Conservation (phyloP, 768 basidiomycete species). For the Rossbeevera mucosa region DNA sequence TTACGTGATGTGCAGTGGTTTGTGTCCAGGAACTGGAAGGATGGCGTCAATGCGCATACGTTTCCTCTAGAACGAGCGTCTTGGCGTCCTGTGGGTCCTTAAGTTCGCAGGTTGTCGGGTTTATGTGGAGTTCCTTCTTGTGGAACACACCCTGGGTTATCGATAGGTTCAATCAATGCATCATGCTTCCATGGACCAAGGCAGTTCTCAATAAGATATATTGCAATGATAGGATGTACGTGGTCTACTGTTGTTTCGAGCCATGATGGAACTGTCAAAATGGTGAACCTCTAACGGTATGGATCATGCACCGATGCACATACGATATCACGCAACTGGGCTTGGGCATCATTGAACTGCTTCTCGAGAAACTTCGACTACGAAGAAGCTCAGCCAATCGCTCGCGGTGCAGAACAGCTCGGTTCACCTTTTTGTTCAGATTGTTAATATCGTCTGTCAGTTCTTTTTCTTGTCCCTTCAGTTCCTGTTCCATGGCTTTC, state of each 20-base stretch:
- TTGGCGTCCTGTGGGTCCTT: slow-evolving; percentile 15
- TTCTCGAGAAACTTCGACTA: slow-evolving; percentile 92
- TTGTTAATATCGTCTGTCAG: slow-evolving; percentile 77
- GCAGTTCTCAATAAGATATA: slow-evolving; percentile 7
- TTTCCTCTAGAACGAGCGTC: slow-evolving; percentile 18
- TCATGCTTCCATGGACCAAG: neutral
- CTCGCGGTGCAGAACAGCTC: neutral
- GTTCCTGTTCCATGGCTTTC: slow-evolving; percentile 68
- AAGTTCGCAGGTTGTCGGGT: slow-evolving; percentile 1
- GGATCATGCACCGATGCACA: slow-evolving; percentile 20
- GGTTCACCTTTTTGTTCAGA: slow-evolving; percentile 79
- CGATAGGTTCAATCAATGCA: neutral
- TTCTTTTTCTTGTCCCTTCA: slow-evolving; percentile 76
- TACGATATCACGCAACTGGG: slow-evolving; percentile 82
- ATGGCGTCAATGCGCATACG: slow-evolving; percentile 3
- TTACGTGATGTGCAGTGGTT: slow-evolving; percentile 30
- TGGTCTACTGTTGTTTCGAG: slow-evolving; percentile 21
- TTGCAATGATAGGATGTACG: slow-evolving; percentile 3
- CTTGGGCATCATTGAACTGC: slow-evolving; percentile 86
- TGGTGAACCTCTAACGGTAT: slow-evolving; percentile 3
- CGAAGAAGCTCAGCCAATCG: neutral
- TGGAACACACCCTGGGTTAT: slow-evolving; percentile 2
- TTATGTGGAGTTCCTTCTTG: neutral
- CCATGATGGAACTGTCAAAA: slow-evolving; percentile 28
- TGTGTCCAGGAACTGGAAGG: slow-evolving; percentile 26